These are phyloP conservation scores for Penicillium tannophilum DNA, from an alignment of 495 filamentous ascomycete genomes.

Conservation along the genomic window DNA sequence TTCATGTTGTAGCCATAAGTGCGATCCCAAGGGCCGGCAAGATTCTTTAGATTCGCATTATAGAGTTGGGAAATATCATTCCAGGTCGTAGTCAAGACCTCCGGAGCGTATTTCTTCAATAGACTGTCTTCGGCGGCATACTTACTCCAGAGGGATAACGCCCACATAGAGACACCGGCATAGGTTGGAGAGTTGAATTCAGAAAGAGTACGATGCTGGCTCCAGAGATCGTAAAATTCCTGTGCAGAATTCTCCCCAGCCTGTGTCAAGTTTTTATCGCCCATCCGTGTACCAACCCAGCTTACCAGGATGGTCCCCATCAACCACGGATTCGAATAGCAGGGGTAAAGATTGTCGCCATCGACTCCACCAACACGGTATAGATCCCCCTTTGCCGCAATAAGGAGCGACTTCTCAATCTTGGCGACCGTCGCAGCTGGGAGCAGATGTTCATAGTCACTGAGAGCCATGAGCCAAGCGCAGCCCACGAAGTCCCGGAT, in stretches of 20 bases:
- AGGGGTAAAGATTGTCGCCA: slow-evolving; percentile 46
- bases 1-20: slow-evolving; percentile 49
- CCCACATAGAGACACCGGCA: slow-evolving; percentile 44
- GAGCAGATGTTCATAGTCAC: slow-evolving; percentile 40
- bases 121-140: slow-evolving; percentile 30
- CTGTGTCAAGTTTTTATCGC: slow-evolving; percentile 40
- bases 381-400: slow-evolving; percentile 39
- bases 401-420: slow-evolving; percentile 36
- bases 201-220: slow-evolving; percentile 37
- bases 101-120: slow-evolving; percentile 32
- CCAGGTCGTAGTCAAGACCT: slow-evolving; percentile 36
- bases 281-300: slow-evolving; percentile 38
- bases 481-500: slow-evolving; percentile 47
- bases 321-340: slow-evolving; percentile 46
- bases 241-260: slow-evolving; percentile 36
- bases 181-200: slow-evolving; percentile 50
- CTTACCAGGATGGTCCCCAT: slow-evolving; percentile 42
- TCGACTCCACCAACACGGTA: slow-evolving; percentile 48
- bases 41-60: slow-evolving; percentile 39
- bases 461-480: slow-evolving; percentile 39
- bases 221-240: slow-evolving; percentile 41
- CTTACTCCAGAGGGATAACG: slow-evolving; percentile 43
- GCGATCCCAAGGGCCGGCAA: slow-evolving; percentile 48
- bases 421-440: slow-evolving; percentile 27
- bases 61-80: slow-evolving; percentile 34